phyloP scores from a whole-genome alignment of 192 early-diverging fungal genomes.

The Dissophora ornata region DNA sequence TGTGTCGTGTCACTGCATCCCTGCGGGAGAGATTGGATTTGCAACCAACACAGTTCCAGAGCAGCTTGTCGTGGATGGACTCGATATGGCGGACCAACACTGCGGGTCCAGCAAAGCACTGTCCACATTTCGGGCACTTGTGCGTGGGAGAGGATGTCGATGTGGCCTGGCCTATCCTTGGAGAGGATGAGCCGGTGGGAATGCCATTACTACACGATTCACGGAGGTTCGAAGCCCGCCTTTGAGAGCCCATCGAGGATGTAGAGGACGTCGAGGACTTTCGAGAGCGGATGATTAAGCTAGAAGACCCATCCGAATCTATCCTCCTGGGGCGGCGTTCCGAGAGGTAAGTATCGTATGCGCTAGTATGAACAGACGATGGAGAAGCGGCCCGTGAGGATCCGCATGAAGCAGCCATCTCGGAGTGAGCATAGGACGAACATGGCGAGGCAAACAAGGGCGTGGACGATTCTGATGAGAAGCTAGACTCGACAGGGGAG shows the following conservation, averaged over 20 bases:
- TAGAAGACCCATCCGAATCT: constrained; percentile 6
- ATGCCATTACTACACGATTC: constrained; percentile 3
- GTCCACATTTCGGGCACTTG: constrained; percentile 40
- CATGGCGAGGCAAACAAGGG: constrained; percentile 41
- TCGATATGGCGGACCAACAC: constrained; percentile 48
- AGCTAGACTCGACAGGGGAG: constrained; percentile 42
- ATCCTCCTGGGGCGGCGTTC: constrained; percentile 20
- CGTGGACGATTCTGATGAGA: constrained; percentile 37
- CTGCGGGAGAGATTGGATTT: constrained; percentile 49
- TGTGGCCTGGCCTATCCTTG: background rate
- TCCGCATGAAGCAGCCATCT: constrained; percentile 27
- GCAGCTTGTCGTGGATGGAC: constrained; percentile 51
- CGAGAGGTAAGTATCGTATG: constrained; percentile 20
- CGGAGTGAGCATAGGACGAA: constrained; percentile 34
- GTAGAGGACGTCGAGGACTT: constrained; percentile 49
- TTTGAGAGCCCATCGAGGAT: constrained; percentile 30
- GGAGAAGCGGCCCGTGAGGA: constrained; percentile 44
- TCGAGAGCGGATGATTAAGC: constrained; percentile 29
- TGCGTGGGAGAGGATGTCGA: constrained; percentile 16
- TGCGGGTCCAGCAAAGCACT: constrained; percentile 43
- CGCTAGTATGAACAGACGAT: background rate
- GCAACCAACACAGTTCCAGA: constrained; percentile 54
- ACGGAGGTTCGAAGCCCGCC: constrained; percentile 11
- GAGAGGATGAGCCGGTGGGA: background rate
- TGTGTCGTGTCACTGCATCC: constrained; percentile 48